Evolutionary conservation across 257 asterid genomes (phyloP).

Genomic region (Catharanthus roseus): DNA sequence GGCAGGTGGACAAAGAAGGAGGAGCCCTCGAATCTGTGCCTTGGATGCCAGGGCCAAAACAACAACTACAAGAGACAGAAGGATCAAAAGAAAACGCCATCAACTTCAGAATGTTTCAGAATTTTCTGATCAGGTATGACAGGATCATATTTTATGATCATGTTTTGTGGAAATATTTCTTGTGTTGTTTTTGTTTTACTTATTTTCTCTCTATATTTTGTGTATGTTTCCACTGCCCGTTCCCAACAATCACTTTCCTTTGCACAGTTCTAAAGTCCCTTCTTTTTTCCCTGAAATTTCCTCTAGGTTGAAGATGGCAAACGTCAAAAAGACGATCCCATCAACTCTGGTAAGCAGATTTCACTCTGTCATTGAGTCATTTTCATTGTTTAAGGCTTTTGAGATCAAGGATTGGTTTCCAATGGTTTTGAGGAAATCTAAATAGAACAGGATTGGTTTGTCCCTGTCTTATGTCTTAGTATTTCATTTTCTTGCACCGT

Average conservation of each 20-base stretch:
- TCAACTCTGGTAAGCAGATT: slow-evolving; percentile 22
- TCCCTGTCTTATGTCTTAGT: too few species aligned
- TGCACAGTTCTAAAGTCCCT: too few species aligned
- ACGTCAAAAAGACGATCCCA: slow-evolving; percentile 18
- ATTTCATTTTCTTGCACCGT: background rate
- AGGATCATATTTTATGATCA: too few species aligned
- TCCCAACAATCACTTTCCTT: too few species aligned
- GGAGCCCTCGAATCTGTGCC: slow-evolving; percentile 54
- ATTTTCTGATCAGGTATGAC: too few species aligned
- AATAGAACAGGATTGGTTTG: background rate
- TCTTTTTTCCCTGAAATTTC: background rate
- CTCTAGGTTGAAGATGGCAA: slow-evolving; percentile 37
- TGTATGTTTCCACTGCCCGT: too few species aligned
- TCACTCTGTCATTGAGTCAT: background rate
- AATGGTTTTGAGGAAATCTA: background rate
- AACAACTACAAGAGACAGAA: slow-evolving; percentile 23
- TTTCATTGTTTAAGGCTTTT: background rate
- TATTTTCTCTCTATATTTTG: too few species aligned
- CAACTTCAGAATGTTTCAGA: slow-evolving; percentile 20
- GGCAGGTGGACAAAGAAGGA: slow-evolving; percentile 37
- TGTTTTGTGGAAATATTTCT: too few species aligned
- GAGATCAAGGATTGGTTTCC: background rate
- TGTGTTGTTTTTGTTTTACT: too few species aligned
- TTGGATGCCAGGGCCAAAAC: slow-evolving; percentile 20
- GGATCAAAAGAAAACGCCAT: slow-evolving; percentile 38